A percentile compares a stretch with the other conserved stretches of the same genome.
phyloP scores from a whole-genome alignment of 2,329 filamentous ascomycete species.

The Paecilomyces dactylethromorphus region DNA sequence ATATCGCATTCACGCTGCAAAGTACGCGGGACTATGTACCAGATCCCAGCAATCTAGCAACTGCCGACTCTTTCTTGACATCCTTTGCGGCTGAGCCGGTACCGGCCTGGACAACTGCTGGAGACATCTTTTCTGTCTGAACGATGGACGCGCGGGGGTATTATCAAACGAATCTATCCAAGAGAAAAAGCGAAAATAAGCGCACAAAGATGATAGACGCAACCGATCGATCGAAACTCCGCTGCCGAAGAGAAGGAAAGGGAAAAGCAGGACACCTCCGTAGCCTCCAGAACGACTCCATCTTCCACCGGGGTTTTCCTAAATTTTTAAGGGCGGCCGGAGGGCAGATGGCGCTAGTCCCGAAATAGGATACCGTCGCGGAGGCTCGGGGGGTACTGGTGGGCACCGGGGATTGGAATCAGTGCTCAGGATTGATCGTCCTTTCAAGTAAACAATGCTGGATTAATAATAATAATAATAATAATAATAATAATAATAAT shows the following conservation, averaged over 20 bases:
- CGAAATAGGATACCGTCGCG: not conserved
- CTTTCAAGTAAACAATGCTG: not conserved
- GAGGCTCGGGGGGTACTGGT: not conserved
- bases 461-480: not conserved
- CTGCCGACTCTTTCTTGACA: slow-evolving; percentile 78
- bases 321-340: not conserved
- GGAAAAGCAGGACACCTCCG: slow-evolving; percentile 1
- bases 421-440: not conserved
- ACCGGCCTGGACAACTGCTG: slow-evolving; percentile 33
- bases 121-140: slow-evolving; percentile 47
- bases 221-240: not conserved
- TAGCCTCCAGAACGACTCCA: not conserved
- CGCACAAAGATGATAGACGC: not conserved
- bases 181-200: not conserved
- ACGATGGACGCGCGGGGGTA: not conserved
- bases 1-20: slow-evolving; percentile 2
- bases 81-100: slow-evolving; percentile 48
- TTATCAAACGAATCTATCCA: not conserved
- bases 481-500: not conserved
- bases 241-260: slow-evolving; percentile 9
- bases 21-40: slow-evolving; percentile 50
- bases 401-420: not conserved
- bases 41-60: slow-evolving; percentile 83
- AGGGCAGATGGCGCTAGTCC: not conserved
- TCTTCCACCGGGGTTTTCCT: not conserved